Evolutionary conservation across 371 early-diverging fungal species (phyloP), one percentile per base, ranked within the genome.

Genomic region (Dinochytrium kinnereticum): DNA sequence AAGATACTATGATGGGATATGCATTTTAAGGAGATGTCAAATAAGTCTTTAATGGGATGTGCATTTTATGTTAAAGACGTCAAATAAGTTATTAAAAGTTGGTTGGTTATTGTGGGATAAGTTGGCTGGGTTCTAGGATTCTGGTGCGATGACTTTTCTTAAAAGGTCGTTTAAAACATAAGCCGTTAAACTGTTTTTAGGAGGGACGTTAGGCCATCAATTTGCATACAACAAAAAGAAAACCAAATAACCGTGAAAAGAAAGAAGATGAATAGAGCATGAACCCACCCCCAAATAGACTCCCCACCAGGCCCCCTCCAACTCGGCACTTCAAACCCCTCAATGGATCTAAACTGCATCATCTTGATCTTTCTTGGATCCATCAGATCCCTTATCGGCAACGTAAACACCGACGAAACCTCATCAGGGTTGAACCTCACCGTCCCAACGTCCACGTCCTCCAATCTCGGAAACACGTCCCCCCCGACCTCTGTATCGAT

Each of bases 361-460:
- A 75, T 26, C 5, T 34, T 51, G 7, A 1, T 86, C 70, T 84
- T 83, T 33, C 64, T 38, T 13, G 88, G 87, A 33, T 89, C 79
- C 31, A 90, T 73, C 38, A 96, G 80, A 30, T 91, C 86, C 0
- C 81, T 85, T 1, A 70, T 40, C 1, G 93, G 87, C 68, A 96
- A 70, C 0, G 89, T 80, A 82, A 95, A 94, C 21, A 88, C 90
- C 24, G 82, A 75, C 1, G 89, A 86, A 13, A 94, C 94, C 78
- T 96, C 95, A 30, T 86, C 89, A 0, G 83, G 72, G 70, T 90
- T 93, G 65, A 86, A 86, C 24, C 37, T 39, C 78, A 92, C 64
- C 59, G 19, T 71, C 36, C 31, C 31, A 1, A 59, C 36, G 21
- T 74, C 19, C 53, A 37, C 26, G 59, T 67, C 68, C 37, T 21